Conservation (phyloP, 306 rosid genomes). For the Cucurbita moschata region DNA sequence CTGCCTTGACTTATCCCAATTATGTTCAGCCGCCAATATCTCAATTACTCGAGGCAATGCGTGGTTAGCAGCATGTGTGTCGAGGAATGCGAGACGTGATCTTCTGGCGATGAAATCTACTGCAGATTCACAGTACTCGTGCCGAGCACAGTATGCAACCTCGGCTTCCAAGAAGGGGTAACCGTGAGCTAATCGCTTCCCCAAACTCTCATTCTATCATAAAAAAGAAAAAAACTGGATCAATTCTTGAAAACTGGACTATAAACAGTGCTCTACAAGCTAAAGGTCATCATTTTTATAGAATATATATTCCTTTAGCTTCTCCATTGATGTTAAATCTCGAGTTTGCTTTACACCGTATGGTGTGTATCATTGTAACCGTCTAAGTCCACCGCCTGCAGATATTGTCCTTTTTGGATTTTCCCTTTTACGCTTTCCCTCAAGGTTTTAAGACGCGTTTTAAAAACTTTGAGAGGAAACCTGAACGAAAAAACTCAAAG, state of each 20-base stretch:
- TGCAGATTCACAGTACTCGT: slow-evolving; percentile 92
- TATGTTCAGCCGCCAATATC: slow-evolving; percentile 69
- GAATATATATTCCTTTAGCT: background rate
- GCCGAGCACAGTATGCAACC: slow-evolving; percentile 95
- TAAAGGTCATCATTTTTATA: background rate
- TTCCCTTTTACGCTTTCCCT: too few relatives aligned
- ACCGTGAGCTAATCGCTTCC: slow-evolving; percentile 93
- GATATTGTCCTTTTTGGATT: too few relatives aligned
- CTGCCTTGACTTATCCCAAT: slow-evolving; percentile 70
- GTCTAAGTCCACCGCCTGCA: too few relatives aligned
- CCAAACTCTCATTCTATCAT: slow-evolving; percentile 62
- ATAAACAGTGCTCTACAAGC: background rate
- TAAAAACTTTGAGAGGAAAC: too few relatives aligned
- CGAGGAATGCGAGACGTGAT: slow-evolving; percentile 91
- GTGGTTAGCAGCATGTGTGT: slow-evolving; percentile 79
- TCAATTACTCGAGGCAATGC: slow-evolving; percentile 80
- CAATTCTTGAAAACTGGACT: background rate
- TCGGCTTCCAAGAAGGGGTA: slow-evolving; percentile 95
- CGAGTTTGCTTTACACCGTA: background rate
- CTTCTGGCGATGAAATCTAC: slow-evolving; percentile 92
- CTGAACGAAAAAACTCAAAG: too few relatives aligned
- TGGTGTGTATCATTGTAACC: too few relatives aligned
- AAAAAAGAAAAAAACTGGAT: background rate
- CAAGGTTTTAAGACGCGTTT: too few relatives aligned
- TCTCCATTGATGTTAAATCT: background rate